phyloP scores from a whole-genome alignment of 345 rosid species.

The Combretum micranthum region DNA sequence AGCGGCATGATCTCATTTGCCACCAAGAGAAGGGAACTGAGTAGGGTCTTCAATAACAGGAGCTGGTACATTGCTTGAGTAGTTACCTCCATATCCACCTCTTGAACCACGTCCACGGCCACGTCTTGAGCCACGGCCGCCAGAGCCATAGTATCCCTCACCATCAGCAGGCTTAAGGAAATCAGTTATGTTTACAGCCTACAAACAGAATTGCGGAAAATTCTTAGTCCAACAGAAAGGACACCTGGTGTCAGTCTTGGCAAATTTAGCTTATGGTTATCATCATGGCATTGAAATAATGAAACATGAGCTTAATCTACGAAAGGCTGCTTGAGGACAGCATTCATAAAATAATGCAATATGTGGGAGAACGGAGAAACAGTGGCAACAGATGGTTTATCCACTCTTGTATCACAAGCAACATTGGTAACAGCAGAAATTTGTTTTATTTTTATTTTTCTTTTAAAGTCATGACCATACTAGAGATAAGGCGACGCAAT shows the following conservation, averaged over 20 bases:
- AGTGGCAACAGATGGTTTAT: too few relatives aligned
- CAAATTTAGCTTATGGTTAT: not conserved
- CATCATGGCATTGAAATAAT: too few relatives aligned
- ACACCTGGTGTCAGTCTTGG: too few relatives aligned
- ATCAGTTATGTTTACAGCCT: conserved; percentile 90
- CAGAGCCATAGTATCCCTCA: conserved; percentile 38
- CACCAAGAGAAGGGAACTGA: conserved; percentile 90
- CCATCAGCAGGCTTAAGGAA: conserved; percentile 96
- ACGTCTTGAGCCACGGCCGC: conserved; percentile 66
- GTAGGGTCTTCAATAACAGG: conserved; percentile 73
- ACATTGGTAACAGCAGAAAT: too few relatives aligned
- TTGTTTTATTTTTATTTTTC: not conserved
- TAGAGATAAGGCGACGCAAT: not conserved
- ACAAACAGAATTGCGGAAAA: conserved; percentile 4
- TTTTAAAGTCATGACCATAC: not conserved
- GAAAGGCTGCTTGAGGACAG: not conserved
- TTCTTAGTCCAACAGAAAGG: not conserved
- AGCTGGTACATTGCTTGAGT: conserved; percentile 36
- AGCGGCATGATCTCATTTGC: conserved; percentile 44
- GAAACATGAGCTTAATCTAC: not conserved
- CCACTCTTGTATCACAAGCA: too few relatives aligned
- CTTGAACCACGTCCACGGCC: conserved; percentile 55
- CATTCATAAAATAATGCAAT: too few relatives aligned
- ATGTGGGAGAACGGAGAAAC: too few relatives aligned
- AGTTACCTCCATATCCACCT: conserved; percentile 37